Percentiles rank a stretch among this genome's conserved stretches.
Conservation (phyloP, 495 filamentous ascomycete species). For the Aspergillus biplanus region DNA sequence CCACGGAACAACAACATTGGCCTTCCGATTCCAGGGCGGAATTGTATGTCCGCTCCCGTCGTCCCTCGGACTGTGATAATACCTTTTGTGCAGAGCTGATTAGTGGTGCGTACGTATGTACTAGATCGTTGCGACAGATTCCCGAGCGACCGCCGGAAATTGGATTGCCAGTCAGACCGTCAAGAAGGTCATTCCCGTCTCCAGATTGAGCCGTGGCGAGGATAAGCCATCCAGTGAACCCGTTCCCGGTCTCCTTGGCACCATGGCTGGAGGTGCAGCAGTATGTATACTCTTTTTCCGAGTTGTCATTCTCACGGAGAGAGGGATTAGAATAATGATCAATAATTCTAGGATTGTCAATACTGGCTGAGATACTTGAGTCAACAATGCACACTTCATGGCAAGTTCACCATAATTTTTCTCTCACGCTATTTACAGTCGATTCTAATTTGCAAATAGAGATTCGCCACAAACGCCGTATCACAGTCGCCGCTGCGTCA, state of each 20-base stretch:
- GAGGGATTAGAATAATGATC: conserved; percentile 15
- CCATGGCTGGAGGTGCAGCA: conserved; percentile 98
- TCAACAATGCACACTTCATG: conserved; percentile 98
- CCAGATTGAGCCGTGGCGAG: conserved; percentile 51
- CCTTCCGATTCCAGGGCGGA: conserved; percentile 95
- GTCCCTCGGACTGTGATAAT: neutral
- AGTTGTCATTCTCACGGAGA: neutral
- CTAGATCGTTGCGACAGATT: conserved; percentile 92
- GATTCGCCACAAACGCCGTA: conserved; percentile 97
- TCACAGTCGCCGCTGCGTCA: conserved; percentile 93
- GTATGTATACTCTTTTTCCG: conserved; percentile 51
- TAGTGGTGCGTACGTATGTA: neutral
- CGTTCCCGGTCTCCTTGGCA: conserved; percentile 81
- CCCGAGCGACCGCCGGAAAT: conserved; percentile 91
- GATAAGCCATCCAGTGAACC: conserved; percentile 71
- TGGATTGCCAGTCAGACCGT: conserved; percentile 99
- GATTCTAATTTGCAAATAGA: conserved; percentile 43
- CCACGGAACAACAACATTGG: conserved; percentile 97
- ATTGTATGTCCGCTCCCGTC: conserved; percentile 56
- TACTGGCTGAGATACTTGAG: conserved; percentile 99
- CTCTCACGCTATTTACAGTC: neutral
- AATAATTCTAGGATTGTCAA: conserved; percentile 78
- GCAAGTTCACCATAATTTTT: conserved; percentile 26
- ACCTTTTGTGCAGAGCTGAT: neutral
- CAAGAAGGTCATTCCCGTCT: conserved; percentile 89